Base-by-base conservation (phyloP, 345 rosid species). In the Gossypium sturtianum region DNA sequence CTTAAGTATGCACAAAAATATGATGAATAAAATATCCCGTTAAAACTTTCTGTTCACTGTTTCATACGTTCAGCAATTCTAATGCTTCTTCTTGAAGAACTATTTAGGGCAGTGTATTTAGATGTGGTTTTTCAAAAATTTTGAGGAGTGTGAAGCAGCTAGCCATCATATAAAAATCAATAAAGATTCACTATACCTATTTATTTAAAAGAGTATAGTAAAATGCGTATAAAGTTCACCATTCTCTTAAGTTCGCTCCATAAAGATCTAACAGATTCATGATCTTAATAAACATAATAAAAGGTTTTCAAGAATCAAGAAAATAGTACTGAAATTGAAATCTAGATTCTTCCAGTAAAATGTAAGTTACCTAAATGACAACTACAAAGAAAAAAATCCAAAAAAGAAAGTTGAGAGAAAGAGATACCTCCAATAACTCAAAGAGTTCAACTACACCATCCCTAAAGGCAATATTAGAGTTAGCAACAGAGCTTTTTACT, bases 361-460 rank as follows among this genome's bases (percentile, higher is more conserved):
- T 16, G 3, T 48, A 23, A 48, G 71, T 3, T 15, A 65, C 43
- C 57, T 9, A 25, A 51, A 69, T 17, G 27, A n/a, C 52, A 69
- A 34, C 44, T 27, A n/a, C 11, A 51, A 49, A 27, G 45, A 51
- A 47, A 69, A 68, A 16, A 38, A 54, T 7, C 19, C 43, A 61
- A 61, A 68, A 10, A 74, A 76, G 20, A 3, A 7, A 22, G 1
- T 10, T 58, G 12, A 47, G 22, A 64, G 48, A 15, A 57, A 74
- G 51, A 75, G 41, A 56, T 82, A 93, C 98, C 97, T 90, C 98
- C 75, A 91, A 85, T 76, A 83, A 80, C 75, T 90, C 91, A 66
- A 91, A 91, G 20, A 93, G 84, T 63, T 91, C 87, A 70, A 75
- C 78, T 9, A 91, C 94, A 63, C 98, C 98, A 25, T 90, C 96